Evolutionary conservation across 192 early-diverging fungal genomes (phyloP).

Genomic region (Backusella tarrabulga): DNA sequence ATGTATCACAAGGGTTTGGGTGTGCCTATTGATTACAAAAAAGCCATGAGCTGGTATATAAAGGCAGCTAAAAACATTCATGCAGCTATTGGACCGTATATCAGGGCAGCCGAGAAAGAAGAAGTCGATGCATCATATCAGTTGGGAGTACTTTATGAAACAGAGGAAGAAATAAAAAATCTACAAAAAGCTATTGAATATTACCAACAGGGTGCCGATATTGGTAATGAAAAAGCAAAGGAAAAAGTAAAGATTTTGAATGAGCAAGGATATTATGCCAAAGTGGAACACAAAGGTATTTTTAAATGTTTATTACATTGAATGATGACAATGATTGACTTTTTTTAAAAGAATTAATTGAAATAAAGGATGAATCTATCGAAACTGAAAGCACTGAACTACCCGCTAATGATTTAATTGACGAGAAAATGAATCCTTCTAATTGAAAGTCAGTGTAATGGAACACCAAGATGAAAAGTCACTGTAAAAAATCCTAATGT

Average conservation of each 20-base stretch:
- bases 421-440: too few relatives aligned
- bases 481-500: too few relatives aligned
- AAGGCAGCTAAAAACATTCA: background rate
- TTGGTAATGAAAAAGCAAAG: background rate
- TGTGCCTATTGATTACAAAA: too few relatives aligned
- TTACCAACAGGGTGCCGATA: background rate
- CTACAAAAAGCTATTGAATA: background rate
- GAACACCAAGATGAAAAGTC: too few relatives aligned
- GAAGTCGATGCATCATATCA: background rate
- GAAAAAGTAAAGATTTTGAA: too few relatives aligned
- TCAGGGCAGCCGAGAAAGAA: background rate
- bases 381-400: too few relatives aligned
- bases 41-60: too few relatives aligned
- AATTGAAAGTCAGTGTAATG: too few relatives aligned
- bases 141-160: background rate
- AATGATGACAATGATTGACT: background rate
- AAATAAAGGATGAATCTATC: too few relatives aligned
- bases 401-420: too few relatives aligned
- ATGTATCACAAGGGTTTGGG: background rate
- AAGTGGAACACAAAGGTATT: background rate
- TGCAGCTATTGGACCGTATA: background rate
- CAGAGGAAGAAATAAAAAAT: background rate
- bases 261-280: too few relatives aligned
- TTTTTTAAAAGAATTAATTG: background rate
- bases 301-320: background rate